Base-by-base conservation (phyloP, 2,329 filamentous ascomycete species). In the Coniochaeta prunicola region DNA sequence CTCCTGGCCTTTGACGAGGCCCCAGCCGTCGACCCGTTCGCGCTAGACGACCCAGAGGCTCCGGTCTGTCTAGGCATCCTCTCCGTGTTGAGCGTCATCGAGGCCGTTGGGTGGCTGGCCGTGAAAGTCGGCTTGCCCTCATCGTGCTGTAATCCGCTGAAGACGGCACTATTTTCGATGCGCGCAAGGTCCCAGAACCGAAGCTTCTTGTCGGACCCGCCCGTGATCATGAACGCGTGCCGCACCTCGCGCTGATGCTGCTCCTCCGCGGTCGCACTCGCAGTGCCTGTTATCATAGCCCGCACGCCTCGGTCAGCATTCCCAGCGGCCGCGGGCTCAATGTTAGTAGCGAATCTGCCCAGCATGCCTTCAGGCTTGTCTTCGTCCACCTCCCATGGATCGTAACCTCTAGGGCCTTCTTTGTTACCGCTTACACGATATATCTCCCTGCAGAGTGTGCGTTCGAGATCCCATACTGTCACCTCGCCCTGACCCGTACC, bases 401-500 rank as follows among this genome's bases (percentile, higher is more conserved):
- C 88, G 69, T 96, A 96, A 26, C 82, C 82, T 67, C 85, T 87
- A 1, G 81, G 75, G 0, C 75, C 76, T 59, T 88, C 81, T 73
- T 85, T 82, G 57, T 76, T 79, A 28, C 83, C 83, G 1, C 85
- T 82, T 70, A 70, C 88, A 74, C 91, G 87, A 70, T 96, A 96
- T 1, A 97, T 87, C 70, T 97, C 92, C 60, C 91, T 85, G 68
- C 94, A 99, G 53, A 89, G 82, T 8, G 87, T 85, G 74, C 93
- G 96, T 70, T 97, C 93, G 17, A 97, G 79, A 68, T 97, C 94
- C 94, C 94, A 99, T 0, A 96, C 89, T 0, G 91, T 96, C 33
- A 99, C 85, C 69, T 99, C 94, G 17, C 91, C 91, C 61, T 90
- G 86, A 4, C 86, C 89, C 8, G 90, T 96, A 9, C 93, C 92